Evolutionary conservation across 495 filamentous ascomycete species (phyloP).

Genomic region (Achaetomiella virescens): DNA sequence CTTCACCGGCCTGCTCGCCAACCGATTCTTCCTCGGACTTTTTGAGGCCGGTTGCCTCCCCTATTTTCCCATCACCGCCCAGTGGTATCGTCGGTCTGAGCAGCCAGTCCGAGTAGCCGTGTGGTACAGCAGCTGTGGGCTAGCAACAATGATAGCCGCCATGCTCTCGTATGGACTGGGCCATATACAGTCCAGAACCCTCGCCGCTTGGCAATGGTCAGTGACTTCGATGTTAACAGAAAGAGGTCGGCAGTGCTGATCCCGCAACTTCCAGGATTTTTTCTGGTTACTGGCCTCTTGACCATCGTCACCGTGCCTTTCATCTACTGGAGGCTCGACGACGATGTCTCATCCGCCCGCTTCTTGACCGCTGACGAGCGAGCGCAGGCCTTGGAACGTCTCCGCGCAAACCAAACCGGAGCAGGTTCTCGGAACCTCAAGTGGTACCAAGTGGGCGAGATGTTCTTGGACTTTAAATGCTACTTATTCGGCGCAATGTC

Average conservation of each 20-base stretch:
- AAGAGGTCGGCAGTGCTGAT: background rate
- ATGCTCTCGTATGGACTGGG: conserved; percentile 56
- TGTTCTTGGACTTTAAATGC: conserved; percentile 41
- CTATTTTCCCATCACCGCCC: conserved; percentile 49
- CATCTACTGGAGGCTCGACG: conserved; percentile 48
- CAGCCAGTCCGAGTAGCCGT: conserved; percentile 55
- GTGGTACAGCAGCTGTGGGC: conserved; percentile 61
- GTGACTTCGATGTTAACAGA: conserved; percentile 9
- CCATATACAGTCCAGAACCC: conserved; percentile 44
- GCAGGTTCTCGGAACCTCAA: conserved; percentile 50
- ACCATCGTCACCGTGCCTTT: conserved; percentile 48
- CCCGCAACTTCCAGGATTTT: conserved; percentile 51
- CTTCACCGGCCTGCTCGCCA: conserved; percentile 45
- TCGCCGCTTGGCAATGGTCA: conserved; percentile 60
- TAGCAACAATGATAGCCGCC: conserved; percentile 58
- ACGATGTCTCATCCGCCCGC: conserved; percentile 44
- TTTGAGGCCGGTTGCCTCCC: conserved; percentile 59
- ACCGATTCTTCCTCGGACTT: conserved; percentile 56
- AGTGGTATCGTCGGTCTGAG: conserved; percentile 61
- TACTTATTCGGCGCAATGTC: conserved; percentile 46
- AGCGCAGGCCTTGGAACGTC: conserved; percentile 37
- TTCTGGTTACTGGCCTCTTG: conserved; percentile 51
- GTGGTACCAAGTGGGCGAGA: conserved; percentile 38
- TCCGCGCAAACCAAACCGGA: conserved; percentile 52
- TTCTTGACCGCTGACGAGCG: conserved; percentile 50